Evolutionary conservation across 768 basidiomycete species (phyloP).

Genomic region (Collybia sordida): DNA sequence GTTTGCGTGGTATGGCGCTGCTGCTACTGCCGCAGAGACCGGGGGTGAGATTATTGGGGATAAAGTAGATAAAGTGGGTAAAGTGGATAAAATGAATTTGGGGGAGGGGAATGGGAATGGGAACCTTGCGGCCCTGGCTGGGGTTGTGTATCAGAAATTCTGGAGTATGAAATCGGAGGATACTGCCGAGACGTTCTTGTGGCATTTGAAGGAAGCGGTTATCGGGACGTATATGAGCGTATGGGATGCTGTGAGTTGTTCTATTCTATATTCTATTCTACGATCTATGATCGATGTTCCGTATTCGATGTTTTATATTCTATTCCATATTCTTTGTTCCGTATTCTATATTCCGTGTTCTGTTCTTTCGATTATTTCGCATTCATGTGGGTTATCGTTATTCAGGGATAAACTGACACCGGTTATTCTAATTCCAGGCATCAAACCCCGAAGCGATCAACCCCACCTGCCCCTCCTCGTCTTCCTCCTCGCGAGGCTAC

Average conservation of each 20-base stretch:
- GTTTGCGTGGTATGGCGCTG: conserved; percentile 13
- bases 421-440: conserved; percentile 3
- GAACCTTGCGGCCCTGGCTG: conserved; percentile 7
- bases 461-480: conserved; percentile 5
- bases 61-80: no score
- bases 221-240: conserved; percentile 17
- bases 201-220: conserved; percentile 16
- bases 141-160: conserved; percentile 10
- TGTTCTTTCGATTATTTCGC: no score
- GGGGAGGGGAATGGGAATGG: conserved; percentile 7
- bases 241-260: conserved; percentile 22
- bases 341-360: no score
- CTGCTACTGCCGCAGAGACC: no score
- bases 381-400: no score
- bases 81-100: no score
- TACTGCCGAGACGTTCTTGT: conserved; percentile 10
- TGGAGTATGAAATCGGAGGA: conserved; percentile 10
- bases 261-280: no score
- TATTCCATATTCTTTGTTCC: no score
- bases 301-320: no score
- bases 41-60: no score
- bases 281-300: no score
- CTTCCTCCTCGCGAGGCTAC: neutral
- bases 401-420: no score
- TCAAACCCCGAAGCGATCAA: conserved; percentile 14